A percentile compares a stretch with the other conserved stretches of the same genome.
phyloP scores from a whole-genome alignment of 2,329 filamentous ascomycete species.

The Intubia oerlemansii region DNA sequence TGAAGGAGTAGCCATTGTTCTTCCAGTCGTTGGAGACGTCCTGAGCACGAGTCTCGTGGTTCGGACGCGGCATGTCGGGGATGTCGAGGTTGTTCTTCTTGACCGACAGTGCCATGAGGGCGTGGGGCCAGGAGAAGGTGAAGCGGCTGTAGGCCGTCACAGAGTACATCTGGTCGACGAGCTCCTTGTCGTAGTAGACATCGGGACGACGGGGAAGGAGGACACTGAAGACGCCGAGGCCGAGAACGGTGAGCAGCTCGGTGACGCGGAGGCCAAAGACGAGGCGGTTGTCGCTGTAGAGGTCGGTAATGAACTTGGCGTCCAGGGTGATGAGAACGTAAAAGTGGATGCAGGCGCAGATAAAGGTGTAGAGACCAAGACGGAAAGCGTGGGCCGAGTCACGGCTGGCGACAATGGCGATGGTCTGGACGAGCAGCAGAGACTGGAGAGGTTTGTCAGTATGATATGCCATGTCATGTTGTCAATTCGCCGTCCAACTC shows the following conservation, averaged over 20 bases:
- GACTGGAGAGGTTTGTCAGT: too few species aligned
- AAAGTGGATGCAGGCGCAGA: constrained; percentile 24
- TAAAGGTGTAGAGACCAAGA: constrained; percentile 28
- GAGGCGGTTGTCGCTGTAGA: constrained; percentile 13
- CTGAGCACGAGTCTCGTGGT: constrained; percentile 29
- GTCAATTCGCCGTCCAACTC: constrained; percentile 13
- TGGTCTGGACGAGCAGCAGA: constrained; percentile 29
- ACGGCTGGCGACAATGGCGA: constrained; percentile 25
- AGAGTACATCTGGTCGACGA: constrained; percentile 43
- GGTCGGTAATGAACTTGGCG: constrained; percentile 15
- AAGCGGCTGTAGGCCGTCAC: constrained; percentile 37
- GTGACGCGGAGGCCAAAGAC: constrained; percentile 24
- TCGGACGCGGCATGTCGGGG: constrained; percentile 38
- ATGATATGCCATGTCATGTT: neutral
- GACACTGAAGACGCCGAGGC: constrained; percentile 25
- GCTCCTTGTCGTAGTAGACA: constrained; percentile 34
- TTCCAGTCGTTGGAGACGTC: constrained; percentile 29
- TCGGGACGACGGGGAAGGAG: constrained; percentile 45
- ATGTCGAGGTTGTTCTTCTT: constrained; percentile 39
- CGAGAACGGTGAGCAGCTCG: constrained; percentile 23
- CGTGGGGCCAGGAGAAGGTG: constrained; percentile 42
- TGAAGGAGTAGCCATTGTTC: constrained; percentile 18
- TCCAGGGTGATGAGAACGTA: constrained; percentile 23
- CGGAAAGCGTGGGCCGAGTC: constrained; percentile 29
- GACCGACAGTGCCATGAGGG: constrained; percentile 30